Evolutionary conservation across 805 yeast species (phyloP).

Genomic region (Saccharomycopsis sp.): DNA sequence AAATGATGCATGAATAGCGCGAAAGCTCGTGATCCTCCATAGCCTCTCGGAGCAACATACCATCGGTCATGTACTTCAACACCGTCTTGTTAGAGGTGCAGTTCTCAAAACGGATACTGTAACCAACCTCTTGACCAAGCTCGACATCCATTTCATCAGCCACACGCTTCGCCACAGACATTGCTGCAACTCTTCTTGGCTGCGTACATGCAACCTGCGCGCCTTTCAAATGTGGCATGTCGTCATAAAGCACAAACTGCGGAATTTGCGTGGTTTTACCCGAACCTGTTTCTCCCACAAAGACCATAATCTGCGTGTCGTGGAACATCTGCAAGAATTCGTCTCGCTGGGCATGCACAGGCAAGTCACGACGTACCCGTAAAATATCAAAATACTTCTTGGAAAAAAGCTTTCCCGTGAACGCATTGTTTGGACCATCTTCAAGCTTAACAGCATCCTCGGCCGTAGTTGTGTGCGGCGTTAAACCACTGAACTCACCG

Average conservation of each 20-base stretch:
- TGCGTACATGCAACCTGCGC: slow-evolving; percentile 92
- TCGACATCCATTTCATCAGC: slow-evolving; percentile 96
- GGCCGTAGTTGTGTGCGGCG: slow-evolving; percentile 62
- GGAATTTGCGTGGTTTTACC: slow-evolving; percentile 95
- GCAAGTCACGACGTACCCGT: slow-evolving; percentile 73
- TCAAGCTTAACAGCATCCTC: slow-evolving; percentile 55
- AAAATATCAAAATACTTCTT: slow-evolving; percentile 72
- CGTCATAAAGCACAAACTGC: slow-evolving; percentile 71
- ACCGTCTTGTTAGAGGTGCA: slow-evolving; percentile 75
- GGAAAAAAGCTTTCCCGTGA: slow-evolving; percentile 61
- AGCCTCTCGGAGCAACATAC: slow-evolving; percentile 95
- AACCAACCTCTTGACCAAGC: slow-evolving; percentile 93
- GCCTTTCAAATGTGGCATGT: slow-evolving; percentile 79
- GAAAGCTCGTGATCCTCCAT: slow-evolving; percentile 87
- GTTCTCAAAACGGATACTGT: slow-evolving; percentile 89
- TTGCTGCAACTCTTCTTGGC: slow-evolving; percentile 77
- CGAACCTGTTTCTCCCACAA: slow-evolving; percentile 98
- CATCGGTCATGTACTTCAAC: slow-evolving; percentile 95
- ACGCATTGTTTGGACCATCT: slow-evolving; percentile 60
- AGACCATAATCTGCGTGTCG: slow-evolving; percentile 87
- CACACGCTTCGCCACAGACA: slow-evolving; percentile 96
- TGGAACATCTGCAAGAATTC: slow-evolving; percentile 85
- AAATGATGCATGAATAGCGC: slow-evolving; percentile 80
- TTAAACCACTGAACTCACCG: slow-evolving; percentile 37
- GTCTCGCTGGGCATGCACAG: slow-evolving; percentile 89